These are phyloP conservation scores for Artemisia tridentata DNA, from an alignment of 129 eudicot species.

Conservation along the genomic window DNA sequence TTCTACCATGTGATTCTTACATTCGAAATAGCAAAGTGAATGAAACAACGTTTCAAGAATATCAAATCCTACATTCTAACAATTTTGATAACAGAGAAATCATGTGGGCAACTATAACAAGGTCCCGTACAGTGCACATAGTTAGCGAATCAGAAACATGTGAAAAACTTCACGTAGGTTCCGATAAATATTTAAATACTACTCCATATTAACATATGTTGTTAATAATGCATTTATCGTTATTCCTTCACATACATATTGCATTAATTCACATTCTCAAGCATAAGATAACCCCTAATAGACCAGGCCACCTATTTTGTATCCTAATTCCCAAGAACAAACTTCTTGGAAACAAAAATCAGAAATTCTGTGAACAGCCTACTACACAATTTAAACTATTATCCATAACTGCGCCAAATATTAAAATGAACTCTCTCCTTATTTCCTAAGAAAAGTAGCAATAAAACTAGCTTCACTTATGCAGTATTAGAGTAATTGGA, in stretches of 20 bases:
- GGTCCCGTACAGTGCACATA: not conserved
- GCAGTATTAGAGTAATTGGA: no score
- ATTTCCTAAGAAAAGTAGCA: no score
- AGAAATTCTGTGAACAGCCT: no score
- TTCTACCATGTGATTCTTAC: no score
- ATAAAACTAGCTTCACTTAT: no score
- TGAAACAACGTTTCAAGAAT: no score
- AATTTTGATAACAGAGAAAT: not conserved
- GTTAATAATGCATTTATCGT: not conserved
- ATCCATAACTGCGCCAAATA: no score
- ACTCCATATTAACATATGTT: not conserved
- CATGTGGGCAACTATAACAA: not conserved
- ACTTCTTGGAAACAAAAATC: no score
- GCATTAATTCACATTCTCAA: not conserved
- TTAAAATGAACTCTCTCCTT: no score
- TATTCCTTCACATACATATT: not conserved
- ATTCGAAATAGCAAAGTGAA: no score
- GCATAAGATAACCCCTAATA: not conserved
- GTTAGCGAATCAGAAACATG: conserved; percentile 3
- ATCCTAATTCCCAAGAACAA: no score
- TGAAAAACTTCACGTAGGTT: not conserved
- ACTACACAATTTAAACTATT: no score
- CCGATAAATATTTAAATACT: not conserved
- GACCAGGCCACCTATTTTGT: not conserved
- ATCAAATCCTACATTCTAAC: not conserved